Evolutionary conservation across 345 rosid genomes (phyloP), one percentile per base, ranked within the genome.

Genomic region (Ceriops decandra): DNA sequence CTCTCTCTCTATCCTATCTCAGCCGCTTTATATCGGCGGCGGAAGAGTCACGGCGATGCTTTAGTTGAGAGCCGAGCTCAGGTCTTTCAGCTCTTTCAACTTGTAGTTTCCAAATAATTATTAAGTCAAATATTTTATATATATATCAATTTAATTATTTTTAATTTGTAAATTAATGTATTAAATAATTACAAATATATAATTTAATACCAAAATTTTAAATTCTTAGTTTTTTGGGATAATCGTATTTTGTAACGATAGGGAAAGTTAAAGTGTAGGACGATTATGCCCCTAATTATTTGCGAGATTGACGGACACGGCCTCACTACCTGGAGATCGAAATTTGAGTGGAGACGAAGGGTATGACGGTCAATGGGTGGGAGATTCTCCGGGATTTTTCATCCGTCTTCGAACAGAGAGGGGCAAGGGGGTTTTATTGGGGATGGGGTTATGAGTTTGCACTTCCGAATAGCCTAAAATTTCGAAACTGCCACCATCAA

Each of bases 401-500:
- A 52, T 63, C 16, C 60, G 62, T 52, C 62, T 28, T 49, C 17
- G 35, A 38, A n/a, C 30, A 1, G 1, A 28, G 15, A 24, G 26
- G 6, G 36, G 56, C 71, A 35, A 11, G 54, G 62, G 63, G 31
- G 8, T 68, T 42, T 58, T 66, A 2, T 73, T 21, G 27, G 57
- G 36, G 36, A 7, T 7, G 36, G 59, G 68, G 21, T 10, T 1
- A 31, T 27, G 42, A 6, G 17, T 5, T 38, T 52, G 67, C 49
- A 58, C 76, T 31, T 52, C 20, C 1, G 32, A 1, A 20, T 36
- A 2, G 9, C 0, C 0, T 0, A 0, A 22, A 63, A 57, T 77
- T 72, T 2, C 80, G 74, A 68, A 35, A 53, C 10, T 68, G 70
- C 72, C 80, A 77, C 49, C 10, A 33, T 1, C 64, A 72, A 77